These are phyloP conservation scores for Collybia sp. DNA, from an alignment of 768 basidiomycete species.

Conservation along the genomic window DNA sequence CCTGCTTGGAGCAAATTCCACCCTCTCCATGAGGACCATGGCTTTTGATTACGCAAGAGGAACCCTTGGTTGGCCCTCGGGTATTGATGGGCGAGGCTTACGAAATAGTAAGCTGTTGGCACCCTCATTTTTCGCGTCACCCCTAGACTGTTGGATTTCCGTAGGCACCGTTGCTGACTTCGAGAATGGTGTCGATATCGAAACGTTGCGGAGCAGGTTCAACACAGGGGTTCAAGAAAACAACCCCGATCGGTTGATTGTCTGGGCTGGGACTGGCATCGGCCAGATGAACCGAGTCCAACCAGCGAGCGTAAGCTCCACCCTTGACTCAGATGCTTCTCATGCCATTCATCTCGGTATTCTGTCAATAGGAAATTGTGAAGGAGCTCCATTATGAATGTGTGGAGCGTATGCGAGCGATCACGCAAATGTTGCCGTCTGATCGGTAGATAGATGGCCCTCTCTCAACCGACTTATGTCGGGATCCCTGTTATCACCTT, in stretches of 20 bases:
- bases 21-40: slow-evolving; percentile 50
- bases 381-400: slow-evolving; percentile 48
- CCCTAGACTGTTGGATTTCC: slow-evolving; percentile 9
- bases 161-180: slow-evolving; percentile 54
- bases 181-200: slow-evolving; percentile 41
- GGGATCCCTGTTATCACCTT: no score
- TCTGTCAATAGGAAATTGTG: slow-evolving; percentile 41
- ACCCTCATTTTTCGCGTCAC: not conserved
- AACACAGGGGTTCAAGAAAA: slow-evolving; percentile 36
- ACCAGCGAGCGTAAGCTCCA: slow-evolving; percentile 31
- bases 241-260: slow-evolving; percentile 47
- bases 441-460: no score
- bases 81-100: slow-evolving; percentile 59
- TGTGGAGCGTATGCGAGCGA: slow-evolving; percentile 24
- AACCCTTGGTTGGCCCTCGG: slow-evolving; percentile 54
- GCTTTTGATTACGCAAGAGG: slow-evolving; percentile 58
- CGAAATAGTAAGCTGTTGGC: slow-evolving; percentile 36
- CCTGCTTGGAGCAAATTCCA: slow-evolving; percentile 41
- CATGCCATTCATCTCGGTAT: not conserved
- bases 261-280: slow-evolving; percentile 70
- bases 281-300: slow-evolving; percentile 43
- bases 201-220: slow-evolving; percentile 38
- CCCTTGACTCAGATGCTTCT: not conserved
- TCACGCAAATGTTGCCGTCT: not conserved
- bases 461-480: no score